Conservation (phyloP, 2,329 filamentous ascomycete species). For the Stemphylium beticola region DNA sequence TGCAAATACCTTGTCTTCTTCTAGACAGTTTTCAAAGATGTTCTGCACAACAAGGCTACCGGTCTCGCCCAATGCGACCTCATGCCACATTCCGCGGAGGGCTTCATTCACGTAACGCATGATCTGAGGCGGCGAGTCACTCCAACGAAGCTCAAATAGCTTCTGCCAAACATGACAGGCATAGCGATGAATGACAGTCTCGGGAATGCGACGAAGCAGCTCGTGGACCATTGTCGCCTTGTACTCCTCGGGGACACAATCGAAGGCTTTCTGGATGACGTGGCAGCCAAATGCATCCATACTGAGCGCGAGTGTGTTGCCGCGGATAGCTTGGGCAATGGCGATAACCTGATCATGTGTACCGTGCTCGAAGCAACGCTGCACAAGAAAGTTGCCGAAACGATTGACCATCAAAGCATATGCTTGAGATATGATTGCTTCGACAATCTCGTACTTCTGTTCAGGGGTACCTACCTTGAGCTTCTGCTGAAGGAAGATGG, state of each 20-base stretch:
- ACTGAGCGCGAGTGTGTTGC: constrained; percentile 90
- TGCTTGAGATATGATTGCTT: constrained; percentile 92
- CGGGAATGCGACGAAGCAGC: constrained; percentile 89
- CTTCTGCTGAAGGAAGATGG: constrained; percentile 98
- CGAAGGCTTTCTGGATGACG: constrained; percentile 97
- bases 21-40: constrained; percentile 98
- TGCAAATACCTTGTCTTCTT: constrained; percentile 88
- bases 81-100: constrained; percentile 96
- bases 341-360: constrained; percentile 90
- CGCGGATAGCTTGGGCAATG: constrained; percentile 92
- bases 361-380: constrained; percentile 98
- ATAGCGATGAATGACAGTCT: constrained; percentile 98
- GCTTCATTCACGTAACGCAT: constrained; percentile 99
- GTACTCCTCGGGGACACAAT: constrained; percentile 95
- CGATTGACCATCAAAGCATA: constrained; percentile 98
- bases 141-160: constrained; percentile 97
- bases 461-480: constrained; percentile 94
- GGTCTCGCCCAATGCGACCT: constrained; percentile 95
- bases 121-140: constrained; percentile 90
- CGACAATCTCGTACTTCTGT: constrained; percentile 96
- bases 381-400: constrained; percentile 97
- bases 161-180: constrained; percentile 99
- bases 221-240: constrained; percentile 99
- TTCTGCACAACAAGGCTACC: constrained; percentile 98
- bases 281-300: constrained; percentile 99